Evolutionary conservation across 495 filamentous ascomycete genomes (phyloP), one percentile per base, ranked within the genome.

Genomic region (Delitschia confertaspora): DNA sequence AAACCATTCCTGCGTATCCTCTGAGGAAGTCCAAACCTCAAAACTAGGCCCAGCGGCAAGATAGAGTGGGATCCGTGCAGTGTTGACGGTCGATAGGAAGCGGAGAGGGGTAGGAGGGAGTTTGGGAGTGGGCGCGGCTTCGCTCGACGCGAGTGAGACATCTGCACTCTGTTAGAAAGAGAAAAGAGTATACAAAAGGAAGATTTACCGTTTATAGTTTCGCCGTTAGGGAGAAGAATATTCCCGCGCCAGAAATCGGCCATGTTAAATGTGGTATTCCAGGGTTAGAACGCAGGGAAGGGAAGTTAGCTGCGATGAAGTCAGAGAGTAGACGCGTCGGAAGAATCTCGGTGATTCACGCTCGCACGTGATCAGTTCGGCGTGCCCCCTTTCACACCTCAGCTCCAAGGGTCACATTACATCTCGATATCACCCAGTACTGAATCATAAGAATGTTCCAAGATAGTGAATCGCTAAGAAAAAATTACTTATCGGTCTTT

Each of bases 1-100:
- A 35, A 59, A 59, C 56, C 56, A 59, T 42, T 34, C 18, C 32
- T 56, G 30, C 25, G 56, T 56, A 1, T 45, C 49, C 24, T 35
- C 21, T 17, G 27, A 38, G 6, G 43, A 42, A 1, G 56, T 56
- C 47, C 48, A 59, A 13, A 59, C 52, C 36, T 56, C 33, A 1
- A 52, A 29, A 30, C 43, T 52, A 2, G 52, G 53, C 0, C 56
- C 56, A 10, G 52, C 45, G 34, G 48, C 53, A 9, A 59, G 41
- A 33, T 53, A 53, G 1, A 59, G 31, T 3, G 56, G 56, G 4
- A 59, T 51, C 17, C 41, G 52, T 5, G 52, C 43, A 1, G 42
- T 50, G 19, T 46, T 41, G 25, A 59, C 56, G 33, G 26, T 33
- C 3, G 47, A 37, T 7, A 56, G 53, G 23, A 56, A 56, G 42